Evolutionary conservation across 495 filamentous ascomycete genomes (phyloP), one percentile per base, ranked within the genome.

Genomic region (Aspergillus sclerotioniger): DNA sequence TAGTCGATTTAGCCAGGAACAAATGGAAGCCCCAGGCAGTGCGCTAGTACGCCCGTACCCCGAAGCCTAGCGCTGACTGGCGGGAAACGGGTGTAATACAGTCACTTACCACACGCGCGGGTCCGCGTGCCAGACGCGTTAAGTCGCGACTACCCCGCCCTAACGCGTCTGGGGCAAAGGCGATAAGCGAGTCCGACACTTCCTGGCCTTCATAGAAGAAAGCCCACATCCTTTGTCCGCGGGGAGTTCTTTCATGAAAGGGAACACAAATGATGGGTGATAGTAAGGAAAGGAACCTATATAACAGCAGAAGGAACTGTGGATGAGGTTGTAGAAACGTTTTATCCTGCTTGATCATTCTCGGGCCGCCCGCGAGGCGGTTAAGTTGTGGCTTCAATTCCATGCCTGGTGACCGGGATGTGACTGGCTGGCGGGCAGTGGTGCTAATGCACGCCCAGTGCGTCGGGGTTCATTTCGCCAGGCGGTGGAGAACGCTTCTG

Each of bases 401-500:
- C 39, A 25, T 25, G 37, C 39, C 28, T 32, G 17, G 49, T 37
- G 53, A 32, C 20, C 56, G 8, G 8, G 10, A 16, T 53, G 51
- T 43, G 8, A 57, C 43, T 32, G 56, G 46, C 41, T 59, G 41
- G 28, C 19, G 44, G 55, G 41, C 21, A 17, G 51, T 53, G 54
- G 53, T 32, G 53, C 64, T 66, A 66, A 66, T 66, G 64, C 64
- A 66, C 32, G 64, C 57, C 62, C 56, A 56, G 59, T 51, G 55
- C 59, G 52, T 62, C 48, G 54, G 48, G 52, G 53, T 60, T 60
- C 58, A 47, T 28, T 56, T 49, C 56, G 44, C 47, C 46, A 32
- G 51, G 13, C 21, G 55, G 62, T 60, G 60, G 56, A 59, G 60
- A 43, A 57, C 54, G 47, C 48, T 63, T 59, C 52, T 66, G 58